Evolutionary conservation across 2,329 filamentous ascomycete species (phyloP), one percentile per base, ranked within the genome.

Genomic region (Pyrenophora seminiperda): DNA sequence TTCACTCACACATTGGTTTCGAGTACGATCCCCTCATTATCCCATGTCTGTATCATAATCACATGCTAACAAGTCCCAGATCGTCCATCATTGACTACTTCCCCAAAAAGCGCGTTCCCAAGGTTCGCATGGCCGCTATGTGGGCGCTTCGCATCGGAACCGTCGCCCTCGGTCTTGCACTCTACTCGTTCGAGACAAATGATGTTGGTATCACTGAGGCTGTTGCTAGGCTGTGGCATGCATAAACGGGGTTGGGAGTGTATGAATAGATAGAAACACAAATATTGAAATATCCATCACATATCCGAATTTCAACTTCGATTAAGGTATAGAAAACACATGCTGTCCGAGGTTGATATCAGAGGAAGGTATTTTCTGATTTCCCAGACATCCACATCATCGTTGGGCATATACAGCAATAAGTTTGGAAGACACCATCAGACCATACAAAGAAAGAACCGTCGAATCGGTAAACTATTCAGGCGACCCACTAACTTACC

Each of bases 151-250:
- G 92, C 68, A 77, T 81, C 37, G 86, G 84, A 53, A 97, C 95
- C 9, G 80, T 93, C 50, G 79, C 90, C 43, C 90, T 92, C 56
- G 91, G 89, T 41, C 82, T 96, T 60, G 92, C 92, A 50, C 82
- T 97, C 68, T 99, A 99, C 78, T 93, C 97, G 76, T 97, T 97
- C 68, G 94, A 99, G 86, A 99, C 94, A 24, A 97, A 97, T 71
- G 94, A 99, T 64, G 91, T 99, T 43, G 94, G 94, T 61, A 75
- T 99, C 53, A 96, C 91, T 7, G 93, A 96, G 81, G 88, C 87
- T 24, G 81, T 97, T 61, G 91, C 89, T 82, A 84, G 89, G 71
- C 79, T 97, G 56, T 99, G 94, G 94, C 90, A 82, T 68, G 93
- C 94, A 67, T 90, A 74, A 40, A 18, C 14, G 18, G 50, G 10